Conservation (phyloP, 208 protist species). For the Leishmania braziliensis region DNA sequence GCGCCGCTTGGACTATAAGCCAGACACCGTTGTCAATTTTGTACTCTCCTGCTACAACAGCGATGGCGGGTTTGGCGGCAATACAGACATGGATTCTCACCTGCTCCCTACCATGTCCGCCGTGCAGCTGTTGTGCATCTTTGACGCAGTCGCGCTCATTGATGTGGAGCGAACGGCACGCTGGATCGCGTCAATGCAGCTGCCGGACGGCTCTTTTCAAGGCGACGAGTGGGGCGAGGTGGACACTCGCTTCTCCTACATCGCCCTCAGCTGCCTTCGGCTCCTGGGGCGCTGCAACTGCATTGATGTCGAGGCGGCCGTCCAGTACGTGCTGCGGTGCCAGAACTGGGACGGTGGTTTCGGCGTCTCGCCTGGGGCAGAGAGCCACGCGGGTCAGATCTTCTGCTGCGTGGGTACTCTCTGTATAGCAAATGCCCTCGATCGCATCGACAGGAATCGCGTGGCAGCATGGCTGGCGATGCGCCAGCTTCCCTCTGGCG, state of each 20-base stretch:
- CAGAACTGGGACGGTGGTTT: constrained; percentile 99
- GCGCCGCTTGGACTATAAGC: constrained; percentile 74
- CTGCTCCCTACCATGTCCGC: constrained; percentile 98
- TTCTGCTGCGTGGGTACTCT: constrained; percentile 98
- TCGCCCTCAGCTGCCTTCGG: constrained; percentile 94
- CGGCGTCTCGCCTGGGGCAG: constrained; percentile 93
- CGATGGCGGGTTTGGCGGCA: constrained; percentile 98
- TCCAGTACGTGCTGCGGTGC: constrained; percentile 93
- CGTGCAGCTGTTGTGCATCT: constrained; percentile 94
- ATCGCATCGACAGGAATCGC: constrained; percentile 92
- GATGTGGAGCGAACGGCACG: constrained; percentile 67
- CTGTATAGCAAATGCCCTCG: constrained; percentile 90
- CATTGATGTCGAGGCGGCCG: constrained; percentile 90
- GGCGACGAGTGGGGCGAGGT: constrained; percentile 99
- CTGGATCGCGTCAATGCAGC: constrained; percentile 93
- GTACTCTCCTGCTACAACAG: constrained; percentile 91
- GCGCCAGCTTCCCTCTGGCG: constrained; percentile 97
- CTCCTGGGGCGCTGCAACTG: constrained; percentile 85
- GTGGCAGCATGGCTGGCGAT: constrained; percentile 98
- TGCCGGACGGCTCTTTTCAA: constrained; percentile 97
- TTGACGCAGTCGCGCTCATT: constrained; percentile 67
- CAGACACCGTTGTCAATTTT: constrained; percentile 92
- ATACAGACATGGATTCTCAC: constrained; percentile 97
- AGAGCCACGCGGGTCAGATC: constrained; percentile 98
- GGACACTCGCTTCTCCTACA: constrained; percentile 99